Evolutionary conservation across 2,329 filamentous ascomycete species (phyloP), one percentile per base, ranked within the genome.

Genomic region (Xylariaceae sp.): DNA sequence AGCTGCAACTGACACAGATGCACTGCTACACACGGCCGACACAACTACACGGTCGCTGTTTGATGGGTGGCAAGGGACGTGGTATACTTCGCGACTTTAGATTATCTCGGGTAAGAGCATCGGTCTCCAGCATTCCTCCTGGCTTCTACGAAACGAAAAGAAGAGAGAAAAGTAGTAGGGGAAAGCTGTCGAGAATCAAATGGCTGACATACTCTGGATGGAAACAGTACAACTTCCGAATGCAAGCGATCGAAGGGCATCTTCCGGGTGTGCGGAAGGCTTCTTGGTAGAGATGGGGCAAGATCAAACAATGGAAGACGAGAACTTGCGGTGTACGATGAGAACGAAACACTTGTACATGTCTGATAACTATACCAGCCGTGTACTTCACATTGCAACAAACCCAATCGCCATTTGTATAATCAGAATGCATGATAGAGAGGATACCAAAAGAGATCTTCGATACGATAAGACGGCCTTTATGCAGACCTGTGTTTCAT

Each of bases 1-100:
- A 97, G 73, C 80, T 98, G 45, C 85, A 97, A 71, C 76, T 98
- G 55, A 82, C 86, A 3, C 86, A 95, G 71, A 96, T 97, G 92
- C 91, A 96, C 73, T 83, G 82, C 74, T 97, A 97, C 71, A 97
- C 93, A 27, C 80, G 91, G 50, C 82, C 88, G 47, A 95, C 92
- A 40, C 91, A 96, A 75, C 91, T 98, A 67, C 84, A 86, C 67
- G 97, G 96, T 71, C 76, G 93, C 57, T 98, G 93, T 73, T 85
- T 95, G 42, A 79, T 92, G 65, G 90, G 90, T 55, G 93, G 93
- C n/a, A 90, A 88, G 66, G 85, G 85, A 16, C 79, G 89, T 57
- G 89, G 90, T 84, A 77, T 98, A n/a, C 76, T 97, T 55, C 82
- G 89, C 46, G 92, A 93, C 63, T 98, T 98, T 63, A 88, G 90